A percentile compares a stretch with the other conserved stretches of the same genome.
phyloP scores from a whole-genome alignment of 1,284 basidiomycete species.

The Ceratobasidium sp. region DNA sequence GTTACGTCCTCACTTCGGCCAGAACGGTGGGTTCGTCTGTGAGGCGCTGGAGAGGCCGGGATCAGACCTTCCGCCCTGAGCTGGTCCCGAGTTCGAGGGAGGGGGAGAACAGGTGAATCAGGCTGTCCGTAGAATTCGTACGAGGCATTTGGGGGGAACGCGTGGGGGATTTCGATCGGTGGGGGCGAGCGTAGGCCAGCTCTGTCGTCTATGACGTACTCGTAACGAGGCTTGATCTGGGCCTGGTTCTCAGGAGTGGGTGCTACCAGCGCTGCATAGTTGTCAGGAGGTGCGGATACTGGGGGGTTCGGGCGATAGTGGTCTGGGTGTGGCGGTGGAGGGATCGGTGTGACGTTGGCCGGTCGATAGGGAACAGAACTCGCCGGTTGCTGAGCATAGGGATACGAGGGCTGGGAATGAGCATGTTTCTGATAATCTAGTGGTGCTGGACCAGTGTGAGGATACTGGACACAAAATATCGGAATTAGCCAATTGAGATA shows the following conservation, averaged over 20 bases:
- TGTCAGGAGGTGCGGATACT: conserved; percentile 6
- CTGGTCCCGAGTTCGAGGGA: conserved; percentile 2
- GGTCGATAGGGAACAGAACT: conserved; percentile 5
- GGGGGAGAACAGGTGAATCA: conserved; percentile 1
- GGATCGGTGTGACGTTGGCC: conserved; percentile 7
- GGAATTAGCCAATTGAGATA: conserved; percentile 30
- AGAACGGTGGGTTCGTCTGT: conserved; percentile 25
- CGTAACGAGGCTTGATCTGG: conserved; percentile 23
- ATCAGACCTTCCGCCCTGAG: conserved; percentile 30
- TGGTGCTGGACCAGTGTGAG: neutral
- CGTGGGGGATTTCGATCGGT: conserved; percentile 31
- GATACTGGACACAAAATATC: neutral
- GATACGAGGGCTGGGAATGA: conserved; percentile 8
- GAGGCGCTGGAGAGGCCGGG: conserved; percentile 2
- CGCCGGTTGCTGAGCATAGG: conserved; percentile 20
- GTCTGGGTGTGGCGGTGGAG: neutral
- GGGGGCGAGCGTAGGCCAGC: conserved; percentile 32
- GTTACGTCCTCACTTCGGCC: conserved; percentile 25
- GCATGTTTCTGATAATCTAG: conserved; percentile 24
- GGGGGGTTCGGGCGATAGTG: conserved; percentile 8
- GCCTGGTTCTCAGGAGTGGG: conserved; percentile 13
- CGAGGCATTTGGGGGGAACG: conserved; percentile 10
- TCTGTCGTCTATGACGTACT: conserved; percentile 38
- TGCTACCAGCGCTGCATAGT: conserved; percentile 6
- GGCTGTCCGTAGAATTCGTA: neutral